Evolutionary conservation across 805 yeast genomes (phyloP).

Genomic region (Yamadazyma insecticola): DNA sequence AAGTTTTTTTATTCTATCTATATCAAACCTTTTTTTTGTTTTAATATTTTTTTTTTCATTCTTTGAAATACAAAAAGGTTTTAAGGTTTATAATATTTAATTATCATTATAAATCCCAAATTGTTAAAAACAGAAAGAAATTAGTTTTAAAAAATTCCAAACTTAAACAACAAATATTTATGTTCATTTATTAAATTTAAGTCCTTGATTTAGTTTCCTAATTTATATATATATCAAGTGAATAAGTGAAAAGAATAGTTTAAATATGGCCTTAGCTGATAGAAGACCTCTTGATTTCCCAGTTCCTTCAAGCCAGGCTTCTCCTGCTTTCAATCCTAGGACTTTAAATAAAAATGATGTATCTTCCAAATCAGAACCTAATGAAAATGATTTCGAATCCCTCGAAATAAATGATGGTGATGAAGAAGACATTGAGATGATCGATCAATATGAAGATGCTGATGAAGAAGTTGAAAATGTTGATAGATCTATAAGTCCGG

Average conservation of each 20-base stretch:
- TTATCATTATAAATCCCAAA: constrained; percentile 11
- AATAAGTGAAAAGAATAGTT: background rate
- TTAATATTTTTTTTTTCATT: constrained; percentile 4
- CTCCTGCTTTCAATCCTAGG: constrained; percentile 37
- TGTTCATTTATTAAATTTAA: background rate
- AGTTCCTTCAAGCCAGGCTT: constrained; percentile 39
- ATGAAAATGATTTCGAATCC: constrained; percentile 4
- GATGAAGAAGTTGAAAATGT: constrained; percentile 18
- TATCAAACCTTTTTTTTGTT: too few species aligned
- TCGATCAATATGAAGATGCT: constrained; percentile 13
- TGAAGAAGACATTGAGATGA: too few species aligned
- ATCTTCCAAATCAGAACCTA: constrained; percentile 2
- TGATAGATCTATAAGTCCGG: constrained; percentile 2
- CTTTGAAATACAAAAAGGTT: too few species aligned
- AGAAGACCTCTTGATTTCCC: constrained; percentile 60
- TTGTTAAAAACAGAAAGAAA: constrained; percentile 1
- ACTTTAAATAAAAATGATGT: constrained; percentile 13
- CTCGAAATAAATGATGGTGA: too few species aligned
- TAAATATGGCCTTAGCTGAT: constrained; percentile 59
- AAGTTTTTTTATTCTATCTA: background rate
- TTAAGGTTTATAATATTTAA: constrained; percentile 13
- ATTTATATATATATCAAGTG: constrained; percentile 1
- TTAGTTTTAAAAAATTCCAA: constrained; percentile 1
- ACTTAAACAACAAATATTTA: background rate
- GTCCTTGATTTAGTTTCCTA: constrained; percentile 1